phyloP scores from a whole-genome alignment of 1,139 yeast genomes.

The Kodamaea ohmeri region DNA sequence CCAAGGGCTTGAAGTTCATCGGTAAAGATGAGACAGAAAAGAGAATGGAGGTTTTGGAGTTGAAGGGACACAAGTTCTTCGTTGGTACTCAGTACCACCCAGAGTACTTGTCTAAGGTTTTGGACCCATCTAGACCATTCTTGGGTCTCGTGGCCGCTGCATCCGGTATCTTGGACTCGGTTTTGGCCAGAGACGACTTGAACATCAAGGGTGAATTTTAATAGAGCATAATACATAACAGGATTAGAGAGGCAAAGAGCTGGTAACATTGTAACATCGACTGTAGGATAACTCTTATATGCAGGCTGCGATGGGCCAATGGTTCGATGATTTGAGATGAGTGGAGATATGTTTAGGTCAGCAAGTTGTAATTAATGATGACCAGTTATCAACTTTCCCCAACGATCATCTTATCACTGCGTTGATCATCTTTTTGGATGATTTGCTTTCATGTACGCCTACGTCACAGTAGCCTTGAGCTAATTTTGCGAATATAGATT shows the following conservation, averaged over 20 bases:
- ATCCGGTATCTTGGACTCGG: slow-evolving; percentile 69
- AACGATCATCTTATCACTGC: too few species aligned
- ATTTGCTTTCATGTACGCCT: too few species aligned
- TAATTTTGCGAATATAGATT: too few species aligned
- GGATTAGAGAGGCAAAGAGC: not conserved
- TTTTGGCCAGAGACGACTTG: slow-evolving; percentile 47
- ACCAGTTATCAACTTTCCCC: too few species aligned
- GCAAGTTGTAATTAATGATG: too few species aligned
- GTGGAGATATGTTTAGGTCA: too few species aligned
- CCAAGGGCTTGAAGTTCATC: slow-evolving; percentile 78
- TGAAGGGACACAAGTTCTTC: slow-evolving; percentile 77
- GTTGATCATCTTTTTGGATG: too few species aligned
- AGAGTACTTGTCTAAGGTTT: slow-evolving; percentile 91
- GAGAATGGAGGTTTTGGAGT: slow-evolving; percentile 93
- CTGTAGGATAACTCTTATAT: too few species aligned
- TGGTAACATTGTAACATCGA: too few species aligned
- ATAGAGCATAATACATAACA: slow-evolving; percentile 6
- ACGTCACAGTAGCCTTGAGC: too few species aligned
- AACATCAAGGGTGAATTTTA: slow-evolving; percentile 47
- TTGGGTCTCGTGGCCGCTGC: slow-evolving; percentile 95
- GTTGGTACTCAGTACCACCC: slow-evolving; percentile 99
- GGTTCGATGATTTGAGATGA: too few species aligned
- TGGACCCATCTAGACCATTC: slow-evolving; percentile 95
- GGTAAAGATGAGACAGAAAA: slow-evolving; percentile 89
- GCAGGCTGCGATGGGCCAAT: too few species aligned